Percentiles rank a stretch among this genome's conserved stretches.
Evolutionary conservation across 2,329 filamentous ascomycete species (phyloP).

Genomic region (Arachnopeziza araneosa): DNA sequence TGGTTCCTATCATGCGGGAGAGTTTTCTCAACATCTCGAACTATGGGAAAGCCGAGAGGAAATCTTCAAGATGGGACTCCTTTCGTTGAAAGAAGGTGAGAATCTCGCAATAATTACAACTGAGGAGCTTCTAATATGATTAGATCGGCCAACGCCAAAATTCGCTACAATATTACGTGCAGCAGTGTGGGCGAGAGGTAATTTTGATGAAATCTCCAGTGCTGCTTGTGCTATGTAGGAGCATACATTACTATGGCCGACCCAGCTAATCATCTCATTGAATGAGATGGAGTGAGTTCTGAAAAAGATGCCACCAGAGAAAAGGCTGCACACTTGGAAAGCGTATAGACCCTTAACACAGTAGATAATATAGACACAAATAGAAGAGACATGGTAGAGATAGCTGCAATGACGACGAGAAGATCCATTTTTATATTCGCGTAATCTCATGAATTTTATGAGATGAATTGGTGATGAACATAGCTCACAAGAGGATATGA

Average conservation of each 20-base stretch:
- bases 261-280: constrained; percentile 43
- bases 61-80: background rate
- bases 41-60: background rate
- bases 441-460: too few species aligned
- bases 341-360: constrained; percentile 6
- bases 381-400: background rate
- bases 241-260: constrained; percentile 44
- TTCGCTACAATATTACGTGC: constrained; percentile 33
- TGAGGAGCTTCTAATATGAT: background rate
- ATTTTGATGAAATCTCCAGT: background rate
- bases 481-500: too few species aligned
- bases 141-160: constrained; percentile 22
- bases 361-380: background rate
- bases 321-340: constrained; percentile 19
- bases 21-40: background rate
- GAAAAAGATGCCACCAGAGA: constrained; percentile 20
- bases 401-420: background rate
- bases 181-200: constrained; percentile 40
- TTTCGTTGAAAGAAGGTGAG: background rate
- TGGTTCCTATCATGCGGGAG: background rate
- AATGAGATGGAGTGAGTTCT: constrained; percentile 28
- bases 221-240: constrained; percentile 61
- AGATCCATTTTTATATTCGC: background rate
- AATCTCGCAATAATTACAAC: background rate
- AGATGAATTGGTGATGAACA: too few species aligned